Evolutionary conservation across 2,329 filamentous ascomycete genomes (phyloP), one percentile per base, ranked within the genome.

Genomic region (Xylaria sp.): DNA sequence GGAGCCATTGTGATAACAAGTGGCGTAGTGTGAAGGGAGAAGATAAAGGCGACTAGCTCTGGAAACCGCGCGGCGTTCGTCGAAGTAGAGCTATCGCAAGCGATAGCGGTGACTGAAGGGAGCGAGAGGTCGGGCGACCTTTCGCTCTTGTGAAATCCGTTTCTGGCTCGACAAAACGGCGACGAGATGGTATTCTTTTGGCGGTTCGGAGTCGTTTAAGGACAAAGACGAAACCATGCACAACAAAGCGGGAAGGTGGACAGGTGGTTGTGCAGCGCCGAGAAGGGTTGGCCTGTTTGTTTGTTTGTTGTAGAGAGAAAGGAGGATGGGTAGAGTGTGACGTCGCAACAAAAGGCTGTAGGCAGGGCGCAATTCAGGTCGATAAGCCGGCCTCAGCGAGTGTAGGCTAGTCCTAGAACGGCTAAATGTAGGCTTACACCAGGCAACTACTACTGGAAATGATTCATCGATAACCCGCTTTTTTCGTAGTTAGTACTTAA

Each of bases 1-100:
- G 73, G 73, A 59, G 76, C 75, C 76, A 78, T 78, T 68, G 55
- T 66, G 54, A 28, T 44, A 51, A 34, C 25, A 12, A 52, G 31
- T 55, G 50, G 48, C 55, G 28, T 59, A 25, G 31, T 44, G 52
- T 54, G 34, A 44, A 56, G 13, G 28, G 28, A 65, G 62, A 15
- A 20, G 28, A 28, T 28, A 50, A 57, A 28, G 46, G 31, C 37
- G 50, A 10, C 13, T 54, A 50, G 58, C 57, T 46, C 10, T 23
- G 46, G 12, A 61, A 48, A 20, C 51, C 31, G 54, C 31, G 61
- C 50, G 31, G 64, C 28, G 20, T 31, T 63, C 37, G 63, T 67
- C 37, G 28, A 59, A 63, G 48, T 50, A 63, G 62, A 48, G 60
- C 12, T 9, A 61, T 37, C 39, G 55, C 59, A 55, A 50, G 31